Evolutionary conservation across 768 basidiomycete species (phyloP), one percentile per base, ranked within the genome.

Genomic region (Tricholoma bakamatsutake): DNA sequence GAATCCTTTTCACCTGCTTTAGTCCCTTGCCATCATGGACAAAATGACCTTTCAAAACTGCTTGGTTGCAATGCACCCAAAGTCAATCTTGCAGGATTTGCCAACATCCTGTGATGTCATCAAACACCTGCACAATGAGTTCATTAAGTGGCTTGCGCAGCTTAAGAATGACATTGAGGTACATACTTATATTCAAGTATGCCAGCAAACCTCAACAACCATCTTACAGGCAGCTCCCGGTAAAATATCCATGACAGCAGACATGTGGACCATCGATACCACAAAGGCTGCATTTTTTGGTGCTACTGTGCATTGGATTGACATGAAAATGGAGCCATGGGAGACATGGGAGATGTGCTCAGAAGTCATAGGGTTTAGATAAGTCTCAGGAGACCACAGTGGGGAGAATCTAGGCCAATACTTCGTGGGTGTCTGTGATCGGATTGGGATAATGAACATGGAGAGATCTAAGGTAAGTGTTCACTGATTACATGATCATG

Each of bases 231-330:
- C 8, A 1, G 53, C 59, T 8, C 64, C 64, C 1, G 63, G 64
- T 10, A 59, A 58, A 24, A 50, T 62, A 1, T 61, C 57, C 11
- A 53, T 57, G 1, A 64, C 60, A 0, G 39, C 48, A 9, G 63
- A 66, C 42, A 34, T 34, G 21, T 31, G 31, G 31, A 31, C 31
- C 5, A 5, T 31, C 31, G 10, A 31, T 31, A 31, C 4, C 2
- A 64, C 60, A 40, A 62, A 64, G 52, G 24, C 17, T 3, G 37
- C 31, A 1, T 31, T 31, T 37, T 4, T 58, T 0, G 59, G 65
- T 1, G 47, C 61, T 52, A 66, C 63, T 4, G 58, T 39, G 3
- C 63, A 64, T 54, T 66, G 61, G 67, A 66, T 72, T 24, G 21
- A 24, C 1, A 52, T 40, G 15, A 17, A 40, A n/a, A 33, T 34